These are phyloP conservation scores for Quercus suber DNA, from an alignment of 306 rosid species.

Conservation along the genomic window DNA sequence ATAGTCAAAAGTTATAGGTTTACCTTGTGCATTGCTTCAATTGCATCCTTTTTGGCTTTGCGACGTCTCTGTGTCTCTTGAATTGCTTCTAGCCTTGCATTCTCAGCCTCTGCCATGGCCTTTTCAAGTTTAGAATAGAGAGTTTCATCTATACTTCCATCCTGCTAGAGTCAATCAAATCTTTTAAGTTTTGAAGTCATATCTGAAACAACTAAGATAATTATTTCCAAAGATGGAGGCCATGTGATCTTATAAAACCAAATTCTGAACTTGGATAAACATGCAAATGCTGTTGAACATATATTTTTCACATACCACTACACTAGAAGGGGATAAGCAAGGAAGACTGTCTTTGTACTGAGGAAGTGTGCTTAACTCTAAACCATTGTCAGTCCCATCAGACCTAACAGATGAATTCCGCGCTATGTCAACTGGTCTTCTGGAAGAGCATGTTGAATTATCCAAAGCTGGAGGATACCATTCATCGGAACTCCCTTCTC, in stretches of 20 bases:
- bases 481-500: conserved; percentile 33
- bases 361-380: conserved; percentile 17
- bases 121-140: conserved; percentile 61
- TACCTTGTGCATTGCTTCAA: conserved; percentile 65
- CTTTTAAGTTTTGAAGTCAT: background rate
- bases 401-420: conserved; percentile 25
- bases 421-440: conserved; percentile 19
- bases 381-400: conserved; percentile 26
- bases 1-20: background rate
- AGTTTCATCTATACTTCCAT: conserved; percentile 45
- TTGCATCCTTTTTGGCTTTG: conserved; percentile 65
- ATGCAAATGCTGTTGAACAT: background rate
- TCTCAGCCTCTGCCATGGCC: conserved; percentile 62
- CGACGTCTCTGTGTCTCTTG: conserved; percentile 49
- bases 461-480: conserved; percentile 32
- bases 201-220: background rate
- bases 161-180: conserved; percentile 49
- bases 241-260: conserved; percentile 7
- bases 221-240: background rate
- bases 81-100: conserved; percentile 51
- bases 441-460: conserved; percentile 38
- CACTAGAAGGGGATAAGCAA: conserved; percentile 51
- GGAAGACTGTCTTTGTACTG: conserved; percentile 22
- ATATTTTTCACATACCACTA: conserved; percentile 36
- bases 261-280: background rate